These are phyloP conservation scores for Coemansia sp. DNA, from an alignment of 192 early-diverging fungal species.

Conservation along the genomic window DNA sequence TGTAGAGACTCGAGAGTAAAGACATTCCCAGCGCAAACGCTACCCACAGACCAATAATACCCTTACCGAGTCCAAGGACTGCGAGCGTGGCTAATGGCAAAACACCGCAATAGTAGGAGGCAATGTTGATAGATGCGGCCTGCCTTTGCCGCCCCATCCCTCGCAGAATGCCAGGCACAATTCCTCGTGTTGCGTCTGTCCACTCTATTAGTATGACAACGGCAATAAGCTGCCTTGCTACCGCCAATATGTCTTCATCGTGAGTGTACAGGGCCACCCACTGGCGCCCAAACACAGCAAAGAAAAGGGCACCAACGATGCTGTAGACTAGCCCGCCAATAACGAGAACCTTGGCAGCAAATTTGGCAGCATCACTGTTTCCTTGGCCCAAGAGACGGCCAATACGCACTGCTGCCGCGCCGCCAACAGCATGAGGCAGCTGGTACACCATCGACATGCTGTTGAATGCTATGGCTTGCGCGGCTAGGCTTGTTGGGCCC, in stretches of 20 bases:
- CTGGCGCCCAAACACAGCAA: constrained; percentile 34
- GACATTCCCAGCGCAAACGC: constrained; percentile 47
- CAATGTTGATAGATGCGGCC: constrained; percentile 57
- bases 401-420: constrained; percentile 59
- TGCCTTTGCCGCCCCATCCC: constrained; percentile 58
- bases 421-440: constrained; percentile 59
- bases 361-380: constrained; percentile 54
- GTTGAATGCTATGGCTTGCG: constrained; percentile 63
- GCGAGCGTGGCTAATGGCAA: constrained; percentile 53
- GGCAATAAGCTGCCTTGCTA: constrained; percentile 29
- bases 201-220: constrained; percentile 45
- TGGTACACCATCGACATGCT: constrained; percentile 60
- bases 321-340: constrained; percentile 56
- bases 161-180: constrained; percentile 63
- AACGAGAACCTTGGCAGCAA: constrained; percentile 43
- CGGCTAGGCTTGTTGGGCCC: constrained; percentile 57
- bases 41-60: constrained; percentile 45
- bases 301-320: constrained; percentile 53
- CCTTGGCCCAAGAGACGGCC: constrained; percentile 55
- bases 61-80: constrained; percentile 26
- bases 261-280: constrained; percentile 66
- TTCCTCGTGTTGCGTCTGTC: constrained; percentile 61
- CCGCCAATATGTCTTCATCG: constrained; percentile 28
- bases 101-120: constrained; percentile 57
- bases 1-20: constrained; percentile 29